A percentile compares a stretch with the other conserved stretches of the same genome.
phyloP scores from a whole-genome alignment of 371 early-diverging fungal species.

The Haplosporangium sp. region DNA sequence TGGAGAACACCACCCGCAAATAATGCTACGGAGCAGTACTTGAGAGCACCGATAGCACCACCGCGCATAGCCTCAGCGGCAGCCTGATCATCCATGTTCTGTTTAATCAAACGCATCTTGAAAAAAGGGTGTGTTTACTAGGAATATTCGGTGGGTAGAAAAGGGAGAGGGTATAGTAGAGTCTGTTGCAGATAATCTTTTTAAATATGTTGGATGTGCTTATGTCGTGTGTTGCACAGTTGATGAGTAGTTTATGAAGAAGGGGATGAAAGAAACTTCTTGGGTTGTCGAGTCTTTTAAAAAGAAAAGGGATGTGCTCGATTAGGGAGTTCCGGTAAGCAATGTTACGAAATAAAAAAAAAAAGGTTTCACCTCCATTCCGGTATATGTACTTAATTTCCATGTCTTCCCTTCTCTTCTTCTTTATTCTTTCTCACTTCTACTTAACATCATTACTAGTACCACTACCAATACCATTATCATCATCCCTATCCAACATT shows the following conservation, averaged over 20 bases:
- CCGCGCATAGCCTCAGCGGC: slow-evolving; percentile 54
- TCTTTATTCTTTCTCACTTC: not conserved
- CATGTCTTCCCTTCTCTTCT: not conserved
- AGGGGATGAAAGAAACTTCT: too few species aligned
- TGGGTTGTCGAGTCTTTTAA: not conserved
- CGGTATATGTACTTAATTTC: not conserved
- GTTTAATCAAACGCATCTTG: slow-evolving; percentile 50
- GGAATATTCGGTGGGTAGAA: not conserved
- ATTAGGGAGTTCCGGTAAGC: slow-evolving; percentile 22
- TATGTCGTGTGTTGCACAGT: too few species aligned
- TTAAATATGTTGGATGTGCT: too few species aligned
- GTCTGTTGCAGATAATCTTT: not conserved
- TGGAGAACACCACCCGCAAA: slow-evolving; percentile 41
- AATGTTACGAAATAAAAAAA: not conserved
- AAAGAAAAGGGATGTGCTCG: slow-evolving; percentile 1
- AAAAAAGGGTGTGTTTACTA: not conserved
- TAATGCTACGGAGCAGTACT: slow-evolving; percentile 49
- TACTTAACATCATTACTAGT: not conserved
- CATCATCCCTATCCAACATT: too few species aligned
- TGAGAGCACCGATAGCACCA: slow-evolving; percentile 46
- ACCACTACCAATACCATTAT: not conserved
- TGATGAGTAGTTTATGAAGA: too few species aligned
- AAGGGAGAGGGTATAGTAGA: not conserved
- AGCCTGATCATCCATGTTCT: slow-evolving; percentile 47
- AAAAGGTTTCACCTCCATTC: slow-evolving; percentile 4